phyloP scores from a whole-genome alignment of 2,329 filamentous ascomycete species.

The Pseudocercospora pini-densiflorae region DNA sequence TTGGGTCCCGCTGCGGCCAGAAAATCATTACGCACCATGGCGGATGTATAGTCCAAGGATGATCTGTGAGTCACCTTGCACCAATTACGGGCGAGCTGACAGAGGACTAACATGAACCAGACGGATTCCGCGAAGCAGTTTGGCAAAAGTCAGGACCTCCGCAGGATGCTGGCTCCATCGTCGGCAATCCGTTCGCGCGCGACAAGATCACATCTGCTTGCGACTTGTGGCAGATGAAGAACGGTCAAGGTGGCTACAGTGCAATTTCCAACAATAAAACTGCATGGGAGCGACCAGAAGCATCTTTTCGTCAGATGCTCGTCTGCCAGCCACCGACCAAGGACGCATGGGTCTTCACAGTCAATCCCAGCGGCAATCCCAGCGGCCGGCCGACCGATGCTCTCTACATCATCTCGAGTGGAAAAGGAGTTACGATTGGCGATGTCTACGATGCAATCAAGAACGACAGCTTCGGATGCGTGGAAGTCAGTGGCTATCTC shows the following conservation, averaged over 20 bases:
- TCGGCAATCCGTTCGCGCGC: no score
- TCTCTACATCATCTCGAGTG: neutral
- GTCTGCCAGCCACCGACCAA: constrained; percentile 1
- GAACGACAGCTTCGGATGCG: no score
- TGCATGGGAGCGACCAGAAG: neutral
- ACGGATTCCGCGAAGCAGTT: no score
- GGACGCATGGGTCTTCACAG: neutral
- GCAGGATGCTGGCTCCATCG: no score
- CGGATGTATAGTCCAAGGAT: no score
- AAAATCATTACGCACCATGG: neutral
- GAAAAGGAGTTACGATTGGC: neutral
- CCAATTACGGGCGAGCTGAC: no score
- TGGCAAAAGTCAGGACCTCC: no score
- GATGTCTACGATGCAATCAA: neutral
- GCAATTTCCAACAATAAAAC: neutral
- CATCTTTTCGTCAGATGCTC: constrained; percentile 7
- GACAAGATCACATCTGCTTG: neutral
- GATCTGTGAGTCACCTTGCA: no score
- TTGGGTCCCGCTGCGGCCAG: neutral
- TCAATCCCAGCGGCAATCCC: neutral
- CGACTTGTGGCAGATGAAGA: neutral
- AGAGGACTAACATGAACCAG: no score
- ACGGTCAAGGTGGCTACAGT: neutral
- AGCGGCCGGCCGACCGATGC: neutral
- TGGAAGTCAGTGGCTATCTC: no score